These are phyloP conservation scores for Tuber aestivum DNA, from an alignment of 495 filamentous ascomycete species.

Conservation along the genomic window DNA sequence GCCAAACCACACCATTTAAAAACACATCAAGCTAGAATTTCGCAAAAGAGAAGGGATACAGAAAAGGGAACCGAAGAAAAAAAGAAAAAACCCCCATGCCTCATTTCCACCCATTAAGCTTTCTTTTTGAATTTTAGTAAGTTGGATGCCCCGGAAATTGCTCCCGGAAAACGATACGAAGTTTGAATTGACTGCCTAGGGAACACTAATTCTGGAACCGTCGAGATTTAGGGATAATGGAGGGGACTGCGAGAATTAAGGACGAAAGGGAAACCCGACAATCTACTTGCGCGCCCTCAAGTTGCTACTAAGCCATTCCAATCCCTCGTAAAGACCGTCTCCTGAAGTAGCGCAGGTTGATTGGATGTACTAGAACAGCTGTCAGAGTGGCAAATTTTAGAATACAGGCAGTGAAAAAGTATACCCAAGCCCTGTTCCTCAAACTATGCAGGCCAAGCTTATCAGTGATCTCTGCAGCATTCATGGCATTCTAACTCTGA, in stretches of 20 bases:
- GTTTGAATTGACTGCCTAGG: constrained; percentile 36
- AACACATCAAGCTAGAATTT: constrained; percentile 35
- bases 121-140: constrained; percentile 24
- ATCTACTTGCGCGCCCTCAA: constrained; percentile 53
- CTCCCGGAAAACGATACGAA: constrained; percentile 36
- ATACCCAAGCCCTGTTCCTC: constrained; percentile 96
- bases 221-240: constrained; percentile 16
- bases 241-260: constrained; percentile 2
- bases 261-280: constrained; percentile 12
- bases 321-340: constrained; percentile 99
- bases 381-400: constrained; percentile 29
- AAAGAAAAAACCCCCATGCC: constrained; percentile 28
- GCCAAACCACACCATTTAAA: constrained; percentile 11
- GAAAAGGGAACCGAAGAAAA: constrained; percentile 23
- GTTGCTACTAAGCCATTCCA: constrained; percentile 96
- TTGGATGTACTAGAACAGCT: constrained; percentile 80
- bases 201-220: constrained; percentile 32
- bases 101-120: constrained; percentile 24
- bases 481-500: constrained; percentile 84
- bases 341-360: constrained; percentile 98
- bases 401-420: constrained; percentile 43
- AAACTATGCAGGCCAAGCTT: constrained; percentile 99
- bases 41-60: constrained; percentile 28
- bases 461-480: constrained; percentile 97
- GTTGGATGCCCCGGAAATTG: constrained; percentile 16